Percentiles rank a stretch among this genome's conserved stretches.
phyloP scores from a whole-genome alignment of 768 basidiomycete genomes.

The Tulasnella sp. region DNA sequence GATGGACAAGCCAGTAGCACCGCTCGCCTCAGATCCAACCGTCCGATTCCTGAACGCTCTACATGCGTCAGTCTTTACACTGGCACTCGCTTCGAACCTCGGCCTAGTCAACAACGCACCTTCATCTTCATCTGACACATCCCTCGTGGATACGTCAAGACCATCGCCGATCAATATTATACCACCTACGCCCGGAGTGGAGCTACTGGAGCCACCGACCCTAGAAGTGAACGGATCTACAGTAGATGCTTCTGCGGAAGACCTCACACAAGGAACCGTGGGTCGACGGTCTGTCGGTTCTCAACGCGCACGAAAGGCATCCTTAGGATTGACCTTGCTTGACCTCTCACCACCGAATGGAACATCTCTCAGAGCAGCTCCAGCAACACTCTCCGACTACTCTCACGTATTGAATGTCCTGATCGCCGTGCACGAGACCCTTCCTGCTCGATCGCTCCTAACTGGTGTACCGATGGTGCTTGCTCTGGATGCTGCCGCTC shows the following conservation, averaged over 20 bases:
- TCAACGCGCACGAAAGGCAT: constrained; percentile 10
- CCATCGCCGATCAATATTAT: constrained; percentile 26
- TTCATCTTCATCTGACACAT: constrained; percentile 28
- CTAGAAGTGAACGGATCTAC: background rate
- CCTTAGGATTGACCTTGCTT: constrained; percentile 17
- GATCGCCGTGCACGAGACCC: constrained; percentile 50
- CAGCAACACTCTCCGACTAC: constrained; percentile 66
- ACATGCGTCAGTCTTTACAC: constrained; percentile 69
- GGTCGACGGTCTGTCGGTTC: background rate
- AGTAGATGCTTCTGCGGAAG: constrained; percentile 2
- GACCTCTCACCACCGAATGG: constrained; percentile 20
- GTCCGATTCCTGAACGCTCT: constrained; percentile 68
- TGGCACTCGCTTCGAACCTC: constrained; percentile 61
- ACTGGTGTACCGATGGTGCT: constrained; percentile 79
- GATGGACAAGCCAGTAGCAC: constrained; percentile 33
- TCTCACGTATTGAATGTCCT: constrained; percentile 59
- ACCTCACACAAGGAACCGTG: background rate
- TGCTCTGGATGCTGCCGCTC: constrained; percentile 49
- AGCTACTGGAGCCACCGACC: constrained; percentile 17
- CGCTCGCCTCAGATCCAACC: constrained; percentile 34
- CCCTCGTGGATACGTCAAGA: constrained; percentile 31
- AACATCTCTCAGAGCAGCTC: constrained; percentile 24
- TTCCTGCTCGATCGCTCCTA: constrained; percentile 66
- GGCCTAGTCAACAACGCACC: constrained; percentile 30
- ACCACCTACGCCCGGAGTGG: constrained; percentile 25